Evolutionary conservation across 768 basidiomycete species (phyloP).

Genomic region (Tylopilus cervinicoccineus): DNA sequence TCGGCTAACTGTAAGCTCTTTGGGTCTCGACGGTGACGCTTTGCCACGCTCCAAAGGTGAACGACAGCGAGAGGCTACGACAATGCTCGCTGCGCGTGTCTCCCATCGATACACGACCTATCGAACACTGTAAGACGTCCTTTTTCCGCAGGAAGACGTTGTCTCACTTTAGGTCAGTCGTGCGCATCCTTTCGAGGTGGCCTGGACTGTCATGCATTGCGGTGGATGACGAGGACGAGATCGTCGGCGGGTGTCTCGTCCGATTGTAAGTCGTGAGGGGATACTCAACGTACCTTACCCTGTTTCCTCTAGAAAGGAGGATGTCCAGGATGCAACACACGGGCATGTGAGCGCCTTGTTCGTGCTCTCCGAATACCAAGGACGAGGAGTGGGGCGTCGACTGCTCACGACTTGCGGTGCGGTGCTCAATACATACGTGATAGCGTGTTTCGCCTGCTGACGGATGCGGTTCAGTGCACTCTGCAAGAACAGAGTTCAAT

Average conservation of each 20-base stretch:
- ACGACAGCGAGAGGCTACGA: constrained; percentile 3
- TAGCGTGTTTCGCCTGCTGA: not conserved
- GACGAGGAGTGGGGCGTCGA: constrained; percentile 2
- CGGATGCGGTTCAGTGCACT: not conserved
- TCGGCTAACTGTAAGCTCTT: not conserved
- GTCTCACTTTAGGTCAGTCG: not conserved
- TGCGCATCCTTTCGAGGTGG: not conserved
- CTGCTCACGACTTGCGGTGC: constrained; percentile 5
- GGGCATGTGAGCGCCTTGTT: constrained; percentile 6
- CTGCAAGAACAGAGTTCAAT: not conserved
- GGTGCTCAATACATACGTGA: not conserved
- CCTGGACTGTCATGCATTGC: constrained; percentile 4
- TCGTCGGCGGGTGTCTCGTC: constrained; percentile 9
- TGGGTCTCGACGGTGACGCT: not conserved
- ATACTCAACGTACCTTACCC: not conserved
- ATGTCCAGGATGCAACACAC: not conserved
- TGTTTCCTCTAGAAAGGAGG: constrained; percentile 4
- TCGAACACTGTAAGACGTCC: constrained; percentile 1
- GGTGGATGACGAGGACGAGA: not conserved
- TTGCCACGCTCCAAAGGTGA: constrained; percentile 1
- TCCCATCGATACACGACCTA: not conserved
- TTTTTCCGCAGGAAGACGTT: not conserved
- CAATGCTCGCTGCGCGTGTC: not conserved
- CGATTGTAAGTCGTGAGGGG: constrained; percentile 1
- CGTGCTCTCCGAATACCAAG: constrained; percentile 7